phyloP scores from a whole-genome alignment of 495 filamentous ascomycete genomes.

The Lepraria neglecta region DNA sequence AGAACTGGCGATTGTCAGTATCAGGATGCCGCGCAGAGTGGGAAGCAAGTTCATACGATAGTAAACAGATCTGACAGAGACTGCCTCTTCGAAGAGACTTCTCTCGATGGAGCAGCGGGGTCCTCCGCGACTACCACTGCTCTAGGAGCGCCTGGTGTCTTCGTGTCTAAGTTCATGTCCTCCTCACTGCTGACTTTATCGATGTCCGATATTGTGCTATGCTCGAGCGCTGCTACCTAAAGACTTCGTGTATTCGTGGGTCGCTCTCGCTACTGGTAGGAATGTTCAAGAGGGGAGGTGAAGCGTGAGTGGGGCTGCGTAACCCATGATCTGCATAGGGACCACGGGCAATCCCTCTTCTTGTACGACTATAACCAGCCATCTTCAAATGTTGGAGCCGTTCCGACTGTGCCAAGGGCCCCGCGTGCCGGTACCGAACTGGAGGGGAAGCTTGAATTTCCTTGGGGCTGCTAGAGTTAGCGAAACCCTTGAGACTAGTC shows the following conservation, averaged over 20 bases:
- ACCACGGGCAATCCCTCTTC: background rate
- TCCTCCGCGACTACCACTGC: conserved; percentile 13
- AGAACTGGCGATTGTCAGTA: conserved; percentile 31
- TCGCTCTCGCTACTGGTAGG: background rate
- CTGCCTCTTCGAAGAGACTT: conserved; percentile 36
- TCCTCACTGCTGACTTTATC: background rate
- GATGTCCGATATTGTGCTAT: conserved; percentile 1
- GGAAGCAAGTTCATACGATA: conserved; percentile 30
- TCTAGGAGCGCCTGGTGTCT: conserved; percentile 18
- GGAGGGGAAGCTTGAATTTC: background rate
- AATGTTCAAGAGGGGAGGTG: background rate
- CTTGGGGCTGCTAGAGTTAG: no score
- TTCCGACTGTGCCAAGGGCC: background rate
- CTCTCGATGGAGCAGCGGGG: conserved; percentile 26
- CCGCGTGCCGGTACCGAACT: background rate
- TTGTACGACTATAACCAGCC: background rate
- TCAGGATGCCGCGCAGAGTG: no score
- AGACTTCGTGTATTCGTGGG: background rate
- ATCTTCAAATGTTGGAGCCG: background rate
- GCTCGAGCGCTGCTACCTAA: background rate
- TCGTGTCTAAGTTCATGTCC: background rate
- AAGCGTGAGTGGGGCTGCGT: background rate
- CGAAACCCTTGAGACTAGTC: no score
- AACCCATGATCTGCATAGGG: background rate
- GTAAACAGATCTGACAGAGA: conserved; percentile 44